Conservation (phyloP, 345 rosid genomes). For the Lenwebbia sp. region DNA sequence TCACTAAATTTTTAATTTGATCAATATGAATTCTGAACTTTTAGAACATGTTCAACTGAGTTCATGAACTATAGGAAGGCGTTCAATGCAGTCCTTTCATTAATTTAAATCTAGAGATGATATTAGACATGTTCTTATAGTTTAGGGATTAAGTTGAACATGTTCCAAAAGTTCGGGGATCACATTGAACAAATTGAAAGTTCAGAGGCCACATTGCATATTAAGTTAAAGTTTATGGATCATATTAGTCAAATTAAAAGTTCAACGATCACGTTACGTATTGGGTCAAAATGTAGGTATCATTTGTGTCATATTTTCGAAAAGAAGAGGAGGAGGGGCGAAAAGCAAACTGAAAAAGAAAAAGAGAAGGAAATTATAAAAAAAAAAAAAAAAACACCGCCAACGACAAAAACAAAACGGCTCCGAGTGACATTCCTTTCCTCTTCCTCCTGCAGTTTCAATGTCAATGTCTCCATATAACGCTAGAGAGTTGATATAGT, state of each 20-base stretch:
- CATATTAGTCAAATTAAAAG: background rate
- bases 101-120: no score
- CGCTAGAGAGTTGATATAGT: background rate
- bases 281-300: no score
- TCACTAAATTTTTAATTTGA: no score
- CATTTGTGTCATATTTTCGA: no score
- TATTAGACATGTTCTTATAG: no score
- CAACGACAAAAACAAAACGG: conserved; percentile 11
- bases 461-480: background rate
- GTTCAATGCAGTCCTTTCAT: no score
- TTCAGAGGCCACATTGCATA: no score
- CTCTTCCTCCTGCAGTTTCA: background rate
- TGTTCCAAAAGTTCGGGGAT: background rate
- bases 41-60: no score
- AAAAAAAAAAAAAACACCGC: background rate
- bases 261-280: background rate
- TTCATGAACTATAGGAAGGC: accelerated
- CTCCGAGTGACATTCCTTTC: background rate
- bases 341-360: background rate
- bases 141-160: background rate
- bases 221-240: no score
- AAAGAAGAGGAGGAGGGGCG: no score
- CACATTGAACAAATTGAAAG: no score
- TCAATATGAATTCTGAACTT: no score
- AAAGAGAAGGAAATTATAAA: background rate